phyloP scores from a whole-genome alignment of 73 alveolate species.

The Paramecium sexaurelia region DNA sequence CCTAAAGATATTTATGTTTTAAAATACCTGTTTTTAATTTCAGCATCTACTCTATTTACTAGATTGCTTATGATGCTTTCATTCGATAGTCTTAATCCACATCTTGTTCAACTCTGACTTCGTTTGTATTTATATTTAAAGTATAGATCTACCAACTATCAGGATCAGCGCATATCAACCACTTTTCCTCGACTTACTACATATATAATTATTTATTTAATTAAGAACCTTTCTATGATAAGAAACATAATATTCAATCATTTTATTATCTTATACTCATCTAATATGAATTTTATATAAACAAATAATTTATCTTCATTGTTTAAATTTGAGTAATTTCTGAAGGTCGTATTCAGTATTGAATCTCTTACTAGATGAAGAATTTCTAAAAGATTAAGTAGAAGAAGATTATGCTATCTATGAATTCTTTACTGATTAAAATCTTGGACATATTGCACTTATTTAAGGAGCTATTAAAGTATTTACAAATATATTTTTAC shows the following conservation, averaged over 20 bases:
- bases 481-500: not conserved
- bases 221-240: not conserved
- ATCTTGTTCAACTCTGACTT: not conserved
- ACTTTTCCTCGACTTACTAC: not conserved
- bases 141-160: conserved; percentile 43
- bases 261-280: too few relatives aligned
- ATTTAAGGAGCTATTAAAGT: not conserved
- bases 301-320: not conserved
- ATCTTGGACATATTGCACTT: not conserved
- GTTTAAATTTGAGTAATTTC: not conserved
- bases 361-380: not conserved
- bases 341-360: not conserved
- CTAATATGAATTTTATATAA: too few relatives aligned
- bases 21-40: conserved; percentile 20
- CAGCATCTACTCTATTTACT: not conserved
- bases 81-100: conserved; percentile 22
- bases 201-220: not conserved
- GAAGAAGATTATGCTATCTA: not conserved
- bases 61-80: not conserved
- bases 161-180: conserved; percentile 51
- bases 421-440: not conserved
- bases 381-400: not conserved
- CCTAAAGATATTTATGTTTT: not conserved
- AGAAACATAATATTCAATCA: not conserved
- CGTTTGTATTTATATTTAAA: conserved; percentile 16